These are phyloP conservation scores for Ogataea paraovalis DNA, from an alignment of 805 yeast genomes.

Conservation along the genomic window DNA sequence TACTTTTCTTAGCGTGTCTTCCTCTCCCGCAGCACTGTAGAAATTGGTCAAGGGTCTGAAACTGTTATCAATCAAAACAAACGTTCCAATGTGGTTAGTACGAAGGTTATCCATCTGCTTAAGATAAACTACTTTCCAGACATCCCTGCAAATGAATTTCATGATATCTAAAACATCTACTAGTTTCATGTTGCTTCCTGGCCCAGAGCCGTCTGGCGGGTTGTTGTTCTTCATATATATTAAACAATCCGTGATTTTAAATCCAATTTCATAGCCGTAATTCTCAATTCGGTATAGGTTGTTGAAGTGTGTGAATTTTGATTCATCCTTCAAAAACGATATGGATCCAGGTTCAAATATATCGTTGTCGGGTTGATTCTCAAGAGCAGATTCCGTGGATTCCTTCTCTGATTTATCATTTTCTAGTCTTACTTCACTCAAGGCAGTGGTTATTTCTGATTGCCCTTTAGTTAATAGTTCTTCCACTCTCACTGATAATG, in stretches of 20 bases:
- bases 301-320: slow-evolving; percentile 40
- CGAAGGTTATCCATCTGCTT: slow-evolving; percentile 90
- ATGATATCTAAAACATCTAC: slow-evolving; percentile 73
- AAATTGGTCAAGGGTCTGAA: slow-evolving; percentile 53
- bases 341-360: slow-evolving; percentile 36
- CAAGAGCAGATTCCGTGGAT: background rate
- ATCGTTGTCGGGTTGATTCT: background rate
- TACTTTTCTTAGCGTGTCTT: slow-evolving; percentile 42
- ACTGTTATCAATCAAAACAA: slow-evolving; percentile 67
- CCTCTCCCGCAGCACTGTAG: slow-evolving; percentile 39
- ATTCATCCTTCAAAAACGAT: slow-evolving; percentile 33
- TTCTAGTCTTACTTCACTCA: slow-evolving; percentile 11
- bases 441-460: slow-evolving; percentile 11
- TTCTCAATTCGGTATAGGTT: slow-evolving; percentile 58
- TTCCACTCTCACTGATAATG: slow-evolving; percentile 63
- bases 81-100: slow-evolving; percentile 87
- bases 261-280: slow-evolving; percentile 56
- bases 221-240: slow-evolving; percentile 22
- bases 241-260: slow-evolving; percentile 26
- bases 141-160: slow-evolving; percentile 89
- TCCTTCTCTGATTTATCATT: background rate
- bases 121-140: slow-evolving; percentile 76
- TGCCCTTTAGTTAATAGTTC: slow-evolving; percentile 35
- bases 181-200: slow-evolving; percentile 30
- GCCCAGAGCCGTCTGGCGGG: slow-evolving; percentile 2